These are phyloP conservation scores for Pulveroboletus ravenelii DNA, from an alignment of 768 basidiomycete species.

Conservation along the genomic window DNA sequence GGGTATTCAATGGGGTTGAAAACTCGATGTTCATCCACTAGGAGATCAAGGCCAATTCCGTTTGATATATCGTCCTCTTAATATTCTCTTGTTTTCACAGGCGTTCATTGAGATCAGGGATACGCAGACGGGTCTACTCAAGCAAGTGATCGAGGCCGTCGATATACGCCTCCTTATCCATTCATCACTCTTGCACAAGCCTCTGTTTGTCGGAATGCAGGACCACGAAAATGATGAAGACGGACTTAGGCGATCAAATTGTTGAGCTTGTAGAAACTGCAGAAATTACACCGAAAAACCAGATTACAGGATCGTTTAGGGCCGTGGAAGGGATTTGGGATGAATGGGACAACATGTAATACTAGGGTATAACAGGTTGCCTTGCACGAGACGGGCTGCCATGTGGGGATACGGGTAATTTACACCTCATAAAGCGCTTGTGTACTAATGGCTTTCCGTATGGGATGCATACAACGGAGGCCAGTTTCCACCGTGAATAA, in stretches of 20 bases:
- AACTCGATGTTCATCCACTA: slow-evolving; percentile 65
- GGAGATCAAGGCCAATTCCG: slow-evolving; percentile 67
- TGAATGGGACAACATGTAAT: slow-evolving; percentile 70
- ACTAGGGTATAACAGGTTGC: not conserved
- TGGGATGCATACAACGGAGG: slow-evolving; percentile 2
- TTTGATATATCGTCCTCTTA: slow-evolving; percentile 52
- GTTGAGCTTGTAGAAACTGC: slow-evolving; percentile 67
- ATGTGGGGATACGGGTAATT: slow-evolving; percentile 9
- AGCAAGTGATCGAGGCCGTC: slow-evolving; percentile 73
- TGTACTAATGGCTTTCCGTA: not conserved
- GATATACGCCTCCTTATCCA: slow-evolving; percentile 64
- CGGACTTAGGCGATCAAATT: slow-evolving; percentile 55
- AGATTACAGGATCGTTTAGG: slow-evolving; percentile 16
- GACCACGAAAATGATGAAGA: slow-evolving; percentile 54
- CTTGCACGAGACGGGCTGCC: not conserved
- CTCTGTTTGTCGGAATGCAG: slow-evolving; percentile 60
- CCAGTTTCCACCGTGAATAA: not conserved
- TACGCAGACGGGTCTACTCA: slow-evolving; percentile 56
- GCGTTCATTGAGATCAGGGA: slow-evolving; percentile 75
- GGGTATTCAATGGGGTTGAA: no score
- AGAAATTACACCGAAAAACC: slow-evolving; percentile 43
- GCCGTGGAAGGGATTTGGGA: slow-evolving; percentile 46
- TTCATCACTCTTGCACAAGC: slow-evolving; percentile 31
- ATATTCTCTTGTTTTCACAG: slow-evolving; percentile 71
- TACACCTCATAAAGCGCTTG: slow-evolving; percentile 6